A percentile compares a stretch with the other conserved stretches of the same genome.
Evolutionary conservation across 2,329 filamentous ascomycete species (phyloP).

Genomic region (Biscogniauxia marginata): DNA sequence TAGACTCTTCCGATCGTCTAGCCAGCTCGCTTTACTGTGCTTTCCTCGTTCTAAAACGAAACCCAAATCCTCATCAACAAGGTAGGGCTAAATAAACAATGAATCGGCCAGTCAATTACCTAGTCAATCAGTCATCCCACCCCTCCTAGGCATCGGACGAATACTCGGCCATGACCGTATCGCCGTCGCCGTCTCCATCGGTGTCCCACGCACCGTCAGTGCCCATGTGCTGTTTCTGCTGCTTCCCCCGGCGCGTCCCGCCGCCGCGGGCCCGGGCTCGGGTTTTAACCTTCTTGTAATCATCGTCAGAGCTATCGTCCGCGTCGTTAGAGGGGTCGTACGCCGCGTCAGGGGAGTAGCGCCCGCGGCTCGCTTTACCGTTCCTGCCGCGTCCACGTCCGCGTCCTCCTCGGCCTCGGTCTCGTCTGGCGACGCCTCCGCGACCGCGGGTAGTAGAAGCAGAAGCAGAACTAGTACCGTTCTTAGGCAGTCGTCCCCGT

Average conservation of each 20-base stretch:
- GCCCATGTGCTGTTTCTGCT: slow-evolving; percentile 3
- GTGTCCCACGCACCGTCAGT: slow-evolving; percentile 7
- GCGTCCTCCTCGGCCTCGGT: no score
- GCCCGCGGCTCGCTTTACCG: neutral
- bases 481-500: no score
- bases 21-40: no score
- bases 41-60: no score
- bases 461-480: no score
- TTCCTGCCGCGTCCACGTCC: neutral
- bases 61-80: no score
- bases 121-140: neutral
- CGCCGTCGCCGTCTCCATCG: neutral
- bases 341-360: neutral
- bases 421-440: no score
- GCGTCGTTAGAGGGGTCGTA: neutral
- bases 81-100: no score
- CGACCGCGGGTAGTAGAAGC: no score
- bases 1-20: no score
- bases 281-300: neutral
- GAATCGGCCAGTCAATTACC: neutral
- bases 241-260: neutral
- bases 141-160: slow-evolving; percentile 1
- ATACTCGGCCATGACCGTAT: neutral
- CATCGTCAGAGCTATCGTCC: neutral
- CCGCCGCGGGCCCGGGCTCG: neutral